These are phyloP conservation scores for Leishmania guyanensis DNA, from an alignment of 208 protist species.

Conservation along the genomic window DNA sequence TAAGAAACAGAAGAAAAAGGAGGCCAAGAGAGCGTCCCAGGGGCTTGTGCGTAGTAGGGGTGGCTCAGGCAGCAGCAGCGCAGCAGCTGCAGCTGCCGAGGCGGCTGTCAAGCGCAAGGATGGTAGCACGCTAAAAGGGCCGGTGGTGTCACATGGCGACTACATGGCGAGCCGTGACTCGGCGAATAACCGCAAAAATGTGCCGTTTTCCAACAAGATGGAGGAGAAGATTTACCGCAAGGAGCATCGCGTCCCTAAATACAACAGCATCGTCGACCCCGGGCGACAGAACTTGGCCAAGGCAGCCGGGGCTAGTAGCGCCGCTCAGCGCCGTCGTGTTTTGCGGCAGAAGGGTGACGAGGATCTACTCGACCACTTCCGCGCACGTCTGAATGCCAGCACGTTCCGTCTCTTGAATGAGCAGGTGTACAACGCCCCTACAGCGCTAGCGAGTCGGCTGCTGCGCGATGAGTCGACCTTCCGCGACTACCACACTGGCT, in stretches of 20 bases:
- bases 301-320: constrained; percentile 66
- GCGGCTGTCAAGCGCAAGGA: constrained; percentile 27
- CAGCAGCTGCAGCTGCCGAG: background rate
- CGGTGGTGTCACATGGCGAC: constrained; percentile 67
- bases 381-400: constrained; percentile 80
- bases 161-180: constrained; percentile 53
- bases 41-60: constrained; percentile 3
- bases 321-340: constrained; percentile 82
- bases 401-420: constrained; percentile 90
- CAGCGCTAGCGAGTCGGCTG: constrained; percentile 74
- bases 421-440: constrained; percentile 88
- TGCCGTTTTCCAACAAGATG: constrained; percentile 67
- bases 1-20: constrained; percentile 69
- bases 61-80: background rate
- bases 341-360: constrained; percentile 73
- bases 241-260: constrained; percentile 59
- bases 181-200: constrained; percentile 73
- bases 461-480: constrained; percentile 77
- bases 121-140: constrained; percentile 70
- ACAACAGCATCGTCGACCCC: constrained; percentile 41
- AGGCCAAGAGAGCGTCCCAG: constrained; percentile 38
- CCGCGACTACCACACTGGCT: constrained; percentile 94
- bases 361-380: constrained; percentile 83
- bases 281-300: constrained; percentile 29
- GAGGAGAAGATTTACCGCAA: constrained; percentile 63